phyloP scores from a whole-genome alignment of 805 yeast species.

The Saturnispora gosingensis region DNA sequence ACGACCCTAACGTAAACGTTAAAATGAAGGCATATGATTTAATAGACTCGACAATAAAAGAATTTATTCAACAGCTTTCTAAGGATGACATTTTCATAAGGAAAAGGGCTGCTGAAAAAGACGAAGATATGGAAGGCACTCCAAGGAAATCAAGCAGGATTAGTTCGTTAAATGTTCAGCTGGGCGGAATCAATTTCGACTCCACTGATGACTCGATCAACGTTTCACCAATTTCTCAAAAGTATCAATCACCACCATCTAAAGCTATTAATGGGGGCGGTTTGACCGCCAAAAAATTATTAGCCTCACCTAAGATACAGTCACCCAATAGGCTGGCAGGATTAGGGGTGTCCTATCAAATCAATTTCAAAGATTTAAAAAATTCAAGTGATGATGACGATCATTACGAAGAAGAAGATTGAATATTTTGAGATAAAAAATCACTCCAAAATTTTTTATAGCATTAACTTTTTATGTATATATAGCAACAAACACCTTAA shows the following conservation, averaged over 20 bases:
- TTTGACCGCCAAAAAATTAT: slow-evolving; percentile 11
- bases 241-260: background rate
- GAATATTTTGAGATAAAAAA: background rate
- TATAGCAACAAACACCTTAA: background rate
- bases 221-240: background rate
- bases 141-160: slow-evolving; percentile 11
- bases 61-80: background rate
- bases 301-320: slow-evolving; percentile 14
- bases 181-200: slow-evolving; percentile 8
- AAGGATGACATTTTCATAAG: background rate
- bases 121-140: background rate
- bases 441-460: background rate
- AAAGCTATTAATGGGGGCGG: background rate
- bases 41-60: background rate
- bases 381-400: background rate
- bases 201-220: slow-evolving; percentile 1
- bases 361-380: slow-evolving; percentile 2
- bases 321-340: slow-evolving; percentile 17
- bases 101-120: background rate
- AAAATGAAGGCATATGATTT: slow-evolving; percentile 1
- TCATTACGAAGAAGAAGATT: background rate
- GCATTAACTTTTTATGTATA: background rate
- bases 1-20: background rate
- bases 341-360: slow-evolving; percentile 9
- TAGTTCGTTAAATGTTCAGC: slow-evolving; percentile 11